These are phyloP conservation scores for Pyronema domesticum DNA, from an alignment of 495 filamentous ascomycete species.

Conservation along the genomic window DNA sequence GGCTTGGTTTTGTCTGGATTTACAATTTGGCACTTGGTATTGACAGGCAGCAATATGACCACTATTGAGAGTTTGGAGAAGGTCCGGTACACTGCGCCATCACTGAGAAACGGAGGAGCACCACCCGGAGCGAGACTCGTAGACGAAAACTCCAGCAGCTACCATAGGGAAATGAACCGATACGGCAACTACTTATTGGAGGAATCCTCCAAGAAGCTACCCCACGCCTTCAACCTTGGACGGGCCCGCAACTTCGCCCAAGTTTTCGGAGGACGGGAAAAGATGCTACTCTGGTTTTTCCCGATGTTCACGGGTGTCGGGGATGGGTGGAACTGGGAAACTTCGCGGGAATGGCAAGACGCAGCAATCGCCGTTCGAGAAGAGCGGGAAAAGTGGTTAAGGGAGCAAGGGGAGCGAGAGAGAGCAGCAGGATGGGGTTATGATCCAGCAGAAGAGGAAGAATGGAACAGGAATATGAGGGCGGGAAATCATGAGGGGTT, in stretches of 20 bases:
- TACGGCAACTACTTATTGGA: conserved; percentile 84
- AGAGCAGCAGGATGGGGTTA: conserved; percentile 37
- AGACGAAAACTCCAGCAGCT: conserved; percentile 36
- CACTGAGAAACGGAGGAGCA: conserved; percentile 18
- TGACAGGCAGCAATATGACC: conserved; percentile 61
- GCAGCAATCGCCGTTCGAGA: conserved; percentile 42
- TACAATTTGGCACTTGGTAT: conserved; percentile 77
- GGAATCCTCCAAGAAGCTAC: conserved; percentile 64
- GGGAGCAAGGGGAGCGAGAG: conserved; percentile 39
- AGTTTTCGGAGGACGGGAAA: conserved; percentile 50
- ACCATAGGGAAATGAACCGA: conserved; percentile 44
- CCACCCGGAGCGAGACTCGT: conserved; percentile 34
- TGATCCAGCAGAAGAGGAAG: conserved; percentile 1
- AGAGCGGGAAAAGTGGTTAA: conserved; percentile 32
- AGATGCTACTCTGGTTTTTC: conserved; percentile 52
- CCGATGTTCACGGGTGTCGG: conserved; percentile 69
- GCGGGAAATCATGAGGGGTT: conserved; percentile 13
- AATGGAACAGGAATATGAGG: conserved; percentile 9
- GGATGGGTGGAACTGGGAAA: conserved; percentile 93
- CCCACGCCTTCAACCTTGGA: conserved; percentile 84
- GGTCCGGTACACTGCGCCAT: conserved; percentile 47
- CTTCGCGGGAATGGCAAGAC: conserved; percentile 51
- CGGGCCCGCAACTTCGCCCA: conserved; percentile 59
- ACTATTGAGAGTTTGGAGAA: conserved; percentile 94
- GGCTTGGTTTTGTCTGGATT: conserved; percentile 77